Base-by-base conservation (phyloP, 106 monocot genomes). In the Platanthera zijinensis region DNA sequence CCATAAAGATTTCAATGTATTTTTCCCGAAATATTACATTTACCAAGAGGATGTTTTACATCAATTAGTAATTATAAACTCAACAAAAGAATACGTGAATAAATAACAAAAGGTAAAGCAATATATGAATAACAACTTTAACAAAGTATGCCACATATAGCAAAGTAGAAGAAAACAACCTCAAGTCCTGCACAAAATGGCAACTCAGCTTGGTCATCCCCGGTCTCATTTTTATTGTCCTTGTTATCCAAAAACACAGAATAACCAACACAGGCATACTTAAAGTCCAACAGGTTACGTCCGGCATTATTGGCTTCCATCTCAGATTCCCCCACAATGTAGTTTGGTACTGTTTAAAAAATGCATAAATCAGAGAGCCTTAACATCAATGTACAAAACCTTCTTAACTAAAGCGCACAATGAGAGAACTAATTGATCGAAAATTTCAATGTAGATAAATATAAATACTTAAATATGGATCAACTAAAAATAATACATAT, bases 131-230 rank as follows among this genome's bases (percentile, higher is more conserved):
- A 19, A 66, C 0, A 32, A 66, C 10, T 32, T 66, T 66, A 1
- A 9, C 25, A 66, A 7, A 32, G 9, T 66, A 10, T 32, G 32
- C 32, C 3, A 21, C 18, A 66, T 66, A 67, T 8, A 74, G 50
- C 46, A 28, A 13, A 70, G 18, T 61, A 52, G 17, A 71, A 73
- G 45, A 70, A n/a, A 71, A 68, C 18, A 70, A 87, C 87, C 84
- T 87, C 87, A 82, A 87, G 69, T 19, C 87, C 87, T 75, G 63
- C 84, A 82, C 87, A 88, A 80, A 79, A 78, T 54, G 87, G 87
- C 77, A 88, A 70, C 80, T 88, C 80, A 21, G 84, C 76, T 61
- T 51, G 82, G 8, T 80, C 79, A 22, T 77, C 84, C 62, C 74
- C 80, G 63, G 77, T 77, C n/a, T 80, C 80, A 70, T 3, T 57